These are phyloP conservation scores for Fagopyrum esculentum DNA, from an alignment of 148 eudicot genomes.

Conservation along the genomic window DNA sequence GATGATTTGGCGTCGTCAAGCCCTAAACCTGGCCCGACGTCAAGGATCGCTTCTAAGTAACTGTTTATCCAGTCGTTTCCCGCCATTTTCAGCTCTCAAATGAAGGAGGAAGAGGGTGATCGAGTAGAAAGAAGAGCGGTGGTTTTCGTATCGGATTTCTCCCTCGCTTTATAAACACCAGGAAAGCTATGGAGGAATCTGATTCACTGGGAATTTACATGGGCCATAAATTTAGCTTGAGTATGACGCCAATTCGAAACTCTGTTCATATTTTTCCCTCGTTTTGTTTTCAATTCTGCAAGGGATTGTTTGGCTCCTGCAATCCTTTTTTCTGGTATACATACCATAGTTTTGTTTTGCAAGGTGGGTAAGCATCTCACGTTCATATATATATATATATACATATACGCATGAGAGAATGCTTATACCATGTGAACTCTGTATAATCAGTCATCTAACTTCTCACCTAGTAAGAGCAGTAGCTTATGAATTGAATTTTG, in stretches of 20 bases:
- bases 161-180: neutral
- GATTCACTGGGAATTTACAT: neutral
- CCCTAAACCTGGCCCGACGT: conserved; percentile 18
- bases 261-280: neutral
- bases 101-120: neutral
- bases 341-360: too few relatives aligned
- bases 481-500: too few relatives aligned
- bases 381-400: too few relatives aligned
- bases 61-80: conserved; percentile 99
- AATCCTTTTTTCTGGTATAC: too few relatives aligned
- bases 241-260: neutral
- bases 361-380: too few relatives aligned
- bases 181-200: neutral
- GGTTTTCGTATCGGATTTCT: neutral
- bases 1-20: conserved; percentile 11
- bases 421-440: too few relatives aligned
- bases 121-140: neutral
- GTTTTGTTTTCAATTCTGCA: neutral
- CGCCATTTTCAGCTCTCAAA: conserved; percentile 50
- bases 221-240: neutral
- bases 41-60: conserved; percentile 90
- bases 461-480: too few relatives aligned
- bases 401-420: too few relatives aligned
- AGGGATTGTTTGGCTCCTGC: neutral
- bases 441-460: too few relatives aligned